These are phyloP conservation scores for Afroboletus lepidellus DNA, from an alignment of 1,284 basidiomycete genomes.

Conservation along the genomic window DNA sequence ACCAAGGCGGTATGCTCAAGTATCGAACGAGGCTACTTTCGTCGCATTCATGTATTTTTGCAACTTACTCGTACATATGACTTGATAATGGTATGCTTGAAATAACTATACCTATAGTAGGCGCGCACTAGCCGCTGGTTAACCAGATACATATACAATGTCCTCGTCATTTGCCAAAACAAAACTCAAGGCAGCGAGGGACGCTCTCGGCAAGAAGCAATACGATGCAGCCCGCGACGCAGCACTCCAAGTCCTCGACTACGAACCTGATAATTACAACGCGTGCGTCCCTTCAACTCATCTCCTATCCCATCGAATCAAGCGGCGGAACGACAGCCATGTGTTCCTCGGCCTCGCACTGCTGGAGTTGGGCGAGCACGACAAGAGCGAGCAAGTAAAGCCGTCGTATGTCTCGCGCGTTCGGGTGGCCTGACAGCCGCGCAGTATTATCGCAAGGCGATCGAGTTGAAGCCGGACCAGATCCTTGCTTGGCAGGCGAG, in stretches of 20 bases:
- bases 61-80: background rate
- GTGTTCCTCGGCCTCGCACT: conserved; percentile 81
- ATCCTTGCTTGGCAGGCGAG: conserved; percentile 76
- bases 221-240: conserved; percentile 68
- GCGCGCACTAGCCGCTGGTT: too few species aligned
- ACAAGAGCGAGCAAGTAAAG: conserved; percentile 82
- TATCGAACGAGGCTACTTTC: too few species aligned
- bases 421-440: conserved; percentile 17
- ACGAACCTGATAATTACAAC: conserved; percentile 76
- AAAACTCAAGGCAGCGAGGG: conserved; percentile 81
- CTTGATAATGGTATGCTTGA: background rate
- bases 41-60: background rate
- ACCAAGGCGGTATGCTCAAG: background rate
- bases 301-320: background rate
- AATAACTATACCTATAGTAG: too few species aligned
- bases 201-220: conserved; percentile 75
- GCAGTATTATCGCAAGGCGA: conserved; percentile 77
- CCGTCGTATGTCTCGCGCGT: background rate
- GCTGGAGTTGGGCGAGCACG: conserved; percentile 67
- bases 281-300: conserved; percentile 53
- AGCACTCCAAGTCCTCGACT: conserved; percentile 63
- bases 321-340: conserved; percentile 47
- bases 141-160: conserved; percentile 8
- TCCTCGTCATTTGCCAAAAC: conserved; percentile 53
- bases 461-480: conserved; percentile 60